A percentile compares a stretch with the other conserved stretches of the same genome.
Evolutionary conservation across 768 basidiomycete species (phyloP).

Genomic region (Macrolepiota albuminosa): DNA sequence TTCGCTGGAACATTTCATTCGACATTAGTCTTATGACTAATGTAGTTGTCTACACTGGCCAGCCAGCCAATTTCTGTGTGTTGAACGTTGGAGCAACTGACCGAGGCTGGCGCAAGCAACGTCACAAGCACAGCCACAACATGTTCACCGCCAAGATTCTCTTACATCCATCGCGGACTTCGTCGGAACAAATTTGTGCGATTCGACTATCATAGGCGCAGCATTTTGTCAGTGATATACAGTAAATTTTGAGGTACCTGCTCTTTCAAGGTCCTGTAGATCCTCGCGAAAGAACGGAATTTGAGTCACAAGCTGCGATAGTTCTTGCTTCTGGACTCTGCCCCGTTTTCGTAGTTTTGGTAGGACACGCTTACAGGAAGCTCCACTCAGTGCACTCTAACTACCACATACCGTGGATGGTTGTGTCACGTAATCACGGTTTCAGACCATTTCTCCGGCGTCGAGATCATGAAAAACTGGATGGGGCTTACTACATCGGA

Average conservation of each 20-base stretch:
- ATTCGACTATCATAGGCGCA: too few relatives aligned
- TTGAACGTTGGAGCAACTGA: not conserved
- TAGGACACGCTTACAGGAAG: not conserved
- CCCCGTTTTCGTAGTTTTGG: not conserved
- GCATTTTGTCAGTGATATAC: too few relatives aligned
- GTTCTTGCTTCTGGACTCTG: not conserved
- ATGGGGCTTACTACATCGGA: not conserved
- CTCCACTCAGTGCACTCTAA: too few relatives aligned
- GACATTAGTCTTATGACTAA: not conserved
- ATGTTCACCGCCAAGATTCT: not conserved
- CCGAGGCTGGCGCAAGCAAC: not conserved
- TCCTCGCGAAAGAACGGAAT: not conserved
- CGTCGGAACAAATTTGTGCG: too few relatives aligned
- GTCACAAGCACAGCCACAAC: not conserved
- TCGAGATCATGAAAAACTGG: too few relatives aligned
- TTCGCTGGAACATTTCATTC: slow-evolving; percentile 10
- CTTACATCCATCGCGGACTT: too few relatives aligned
- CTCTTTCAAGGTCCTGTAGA: not conserved
- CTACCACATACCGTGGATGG: too few relatives aligned
- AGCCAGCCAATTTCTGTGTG: not conserved
- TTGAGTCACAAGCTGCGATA: not conserved
- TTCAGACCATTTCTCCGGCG: not conserved
- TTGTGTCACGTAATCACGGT: not conserved
- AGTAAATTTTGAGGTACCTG: too few relatives aligned
- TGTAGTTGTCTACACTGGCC: not conserved